Percentiles rank a stretch among this genome's conserved stretches.
These are phyloP conservation scores for Tilletia caries DNA, from an alignment of 1,284 basidiomycete species.

Conservation along the genomic window DNA sequence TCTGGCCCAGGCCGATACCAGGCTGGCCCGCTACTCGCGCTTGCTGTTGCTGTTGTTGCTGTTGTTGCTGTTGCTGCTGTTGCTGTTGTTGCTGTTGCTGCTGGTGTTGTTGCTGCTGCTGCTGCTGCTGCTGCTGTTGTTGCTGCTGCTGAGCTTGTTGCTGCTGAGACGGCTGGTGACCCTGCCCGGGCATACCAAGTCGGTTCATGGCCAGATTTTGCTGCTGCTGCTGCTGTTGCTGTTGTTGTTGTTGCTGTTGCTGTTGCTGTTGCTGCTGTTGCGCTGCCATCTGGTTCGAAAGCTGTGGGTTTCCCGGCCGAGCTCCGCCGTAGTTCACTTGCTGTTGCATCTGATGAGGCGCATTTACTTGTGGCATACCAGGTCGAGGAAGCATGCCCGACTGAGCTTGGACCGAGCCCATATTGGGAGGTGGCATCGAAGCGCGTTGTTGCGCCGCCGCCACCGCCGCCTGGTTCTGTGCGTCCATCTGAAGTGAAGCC, in stretches of 20 bases:
- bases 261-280: conserved; percentile 21
- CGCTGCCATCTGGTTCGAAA: not conserved
- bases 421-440: not conserved
- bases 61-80: conserved; percentile 29
- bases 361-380: not conserved
- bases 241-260: conserved; percentile 25
- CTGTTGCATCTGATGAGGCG: not conserved
- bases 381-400: not conserved
- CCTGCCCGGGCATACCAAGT: conserved; percentile 11
- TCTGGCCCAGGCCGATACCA: conserved; percentile 2
- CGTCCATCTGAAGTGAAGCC: not conserved
- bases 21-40: not conserved
- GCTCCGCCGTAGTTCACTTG: not conserved
- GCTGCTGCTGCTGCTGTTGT: conserved; percentile 28
- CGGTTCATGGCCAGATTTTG: conserved; percentile 16
- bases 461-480: not conserved
- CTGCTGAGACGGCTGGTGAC: conserved; percentile 20
- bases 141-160: conserved; percentile 15
- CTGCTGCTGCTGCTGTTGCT: conserved; percentile 29
- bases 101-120: conserved; percentile 28
- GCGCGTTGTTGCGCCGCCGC: not conserved
- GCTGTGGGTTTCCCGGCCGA: not conserved
- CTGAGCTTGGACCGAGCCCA: not conserved
- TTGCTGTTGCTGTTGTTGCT: conserved; percentile 25
- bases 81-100: conserved; percentile 29